Conservation (phyloP, 2,329 filamentous ascomycete species). For the Rugonectria rugulosa region DNA sequence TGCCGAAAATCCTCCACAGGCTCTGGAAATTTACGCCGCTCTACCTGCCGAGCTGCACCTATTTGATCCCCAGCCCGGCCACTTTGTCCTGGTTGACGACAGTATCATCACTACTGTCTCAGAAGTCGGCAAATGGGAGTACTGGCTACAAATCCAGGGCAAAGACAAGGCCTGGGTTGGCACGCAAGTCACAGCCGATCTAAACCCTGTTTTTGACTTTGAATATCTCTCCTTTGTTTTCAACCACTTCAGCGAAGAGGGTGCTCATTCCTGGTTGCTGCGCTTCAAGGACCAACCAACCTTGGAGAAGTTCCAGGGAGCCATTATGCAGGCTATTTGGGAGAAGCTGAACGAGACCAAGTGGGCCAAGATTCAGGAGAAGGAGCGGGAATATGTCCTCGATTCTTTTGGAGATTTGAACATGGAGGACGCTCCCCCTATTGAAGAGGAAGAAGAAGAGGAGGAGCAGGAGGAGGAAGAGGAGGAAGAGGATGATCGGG, state of each 20-base stretch:
- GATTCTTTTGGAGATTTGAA: conserved; percentile 95
- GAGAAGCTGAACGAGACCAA: conserved; percentile 94
- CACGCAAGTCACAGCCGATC: conserved; percentile 84
- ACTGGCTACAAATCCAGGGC: conserved; percentile 89
- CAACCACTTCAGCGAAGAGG: conserved; percentile 91
- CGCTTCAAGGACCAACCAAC: conserved; percentile 86
- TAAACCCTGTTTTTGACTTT: conserved; percentile 99
- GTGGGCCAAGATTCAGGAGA: conserved; percentile 91
- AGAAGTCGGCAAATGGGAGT: conserved; percentile 90
- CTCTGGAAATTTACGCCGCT: conserved; percentile 75
- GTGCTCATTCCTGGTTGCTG: conserved; percentile 94
- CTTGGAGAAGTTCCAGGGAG: conserved; percentile 89
- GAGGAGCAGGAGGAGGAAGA: conserved; percentile 63
- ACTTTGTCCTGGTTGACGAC: conserved; percentile 82
- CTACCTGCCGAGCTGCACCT: conserved; percentile 88
- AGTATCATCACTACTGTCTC: conserved; percentile 80
- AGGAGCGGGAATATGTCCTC: conserved; percentile 91
- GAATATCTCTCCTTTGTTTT: conserved; percentile 99
- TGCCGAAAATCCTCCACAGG: conserved; percentile 63
- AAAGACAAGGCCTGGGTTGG: conserved; percentile 84
- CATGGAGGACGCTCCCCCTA: conserved; percentile 76
- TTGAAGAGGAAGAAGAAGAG: conserved; percentile 55
- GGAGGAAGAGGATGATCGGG: conserved; percentile 67
- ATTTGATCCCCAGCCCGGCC: conserved; percentile 87
- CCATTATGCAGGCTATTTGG: conserved; percentile 95